phyloP scores from a whole-genome alignment of 78 protist species.

The Dictyostelium purpureum region DNA sequence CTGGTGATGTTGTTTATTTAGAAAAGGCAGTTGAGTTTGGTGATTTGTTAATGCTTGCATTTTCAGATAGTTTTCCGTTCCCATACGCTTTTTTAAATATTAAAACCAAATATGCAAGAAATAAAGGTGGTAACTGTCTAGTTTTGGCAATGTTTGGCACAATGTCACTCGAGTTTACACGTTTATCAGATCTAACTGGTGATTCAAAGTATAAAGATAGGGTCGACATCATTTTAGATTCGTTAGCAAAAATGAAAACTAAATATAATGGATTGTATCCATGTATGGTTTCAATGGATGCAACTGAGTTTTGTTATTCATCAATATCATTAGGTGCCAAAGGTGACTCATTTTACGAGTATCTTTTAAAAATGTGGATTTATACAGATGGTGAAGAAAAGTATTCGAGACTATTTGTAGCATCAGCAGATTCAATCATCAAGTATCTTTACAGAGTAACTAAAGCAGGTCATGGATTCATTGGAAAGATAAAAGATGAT shows the following conservation, averaged over 20 bases:
- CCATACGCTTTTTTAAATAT: background rate
- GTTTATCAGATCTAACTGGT: conserved; percentile 76
- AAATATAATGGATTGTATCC: conserved; percentile 20
- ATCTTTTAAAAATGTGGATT: conserved; percentile 64
- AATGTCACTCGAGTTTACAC: conserved; percentile 87
- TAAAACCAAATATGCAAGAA: background rate
- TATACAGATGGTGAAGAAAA: conserved; percentile 13
- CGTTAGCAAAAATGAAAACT: background rate
- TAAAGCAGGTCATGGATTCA: conserved; percentile 6
- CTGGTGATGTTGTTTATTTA: conserved; percentile 74
- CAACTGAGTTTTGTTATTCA: background rate
- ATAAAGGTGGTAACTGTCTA: conserved; percentile 28
- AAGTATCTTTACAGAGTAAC: conserved; percentile 13
- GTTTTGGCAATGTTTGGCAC: conserved; percentile 88
- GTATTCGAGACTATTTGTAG: conserved; percentile 63
- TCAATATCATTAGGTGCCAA: conserved; percentile 43
- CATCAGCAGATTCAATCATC: conserved; percentile 33
- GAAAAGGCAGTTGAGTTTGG: conserved; percentile 89
- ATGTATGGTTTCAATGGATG: background rate
- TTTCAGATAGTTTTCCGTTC: background rate
- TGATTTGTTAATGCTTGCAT: conserved; percentile 67
- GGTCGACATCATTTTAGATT: background rate
- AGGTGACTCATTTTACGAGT: conserved; percentile 94
- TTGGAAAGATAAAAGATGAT: conserved; percentile 23
- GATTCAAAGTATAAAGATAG: conserved; percentile 8